Base-by-base conservation (phyloP, 108 stramenopile species). In the Nitzschia putrida region DNA sequence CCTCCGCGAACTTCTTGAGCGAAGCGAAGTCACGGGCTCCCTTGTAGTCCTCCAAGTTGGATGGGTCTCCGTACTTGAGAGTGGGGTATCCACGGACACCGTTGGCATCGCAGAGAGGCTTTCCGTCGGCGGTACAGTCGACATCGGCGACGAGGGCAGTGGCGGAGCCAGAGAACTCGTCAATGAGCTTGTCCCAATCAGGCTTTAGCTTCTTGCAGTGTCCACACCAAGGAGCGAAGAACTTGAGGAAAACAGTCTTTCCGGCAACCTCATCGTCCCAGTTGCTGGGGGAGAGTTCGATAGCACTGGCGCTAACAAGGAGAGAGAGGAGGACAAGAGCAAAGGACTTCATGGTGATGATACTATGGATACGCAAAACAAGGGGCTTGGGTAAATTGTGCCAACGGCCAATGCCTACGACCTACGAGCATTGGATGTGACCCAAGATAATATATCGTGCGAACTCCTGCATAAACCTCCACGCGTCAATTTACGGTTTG, bases 71-170 rank as follows among this genome's bases (percentile, higher is more conserved):
- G 61, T 78, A 88, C 70, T 92, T 90, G 58, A 95, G 66, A 16
- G 96, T 95, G 1, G 96, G 96, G 79, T 80, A 95, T 34, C 91
- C 91, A 7, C 68, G 66, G 18, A 97, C 83, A 24, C 94, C 91
- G 65, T 93, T 87, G 14, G 70, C 78, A 41, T 88, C 78, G 53
- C 91, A 95, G 38, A 97, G 76, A 3, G 72, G 76, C 59, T 84
- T 69, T 53, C 80, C 84, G 25, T 92, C 87, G 56, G 73, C 77
- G 14, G 89, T 93, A 58, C 93, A 95, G 85, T 95, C 95, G 14
- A 95, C 92, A 49, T 96, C 92, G 55, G 82, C 93, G 58, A 98
- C 61, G 22, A 92, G 78, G 26, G 77, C 68, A 68, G 64, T 82
- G 38, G 76, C 13, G 42, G 68, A 64, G 10, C 68, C 79, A 16